Evolutionary conservation across 768 basidiomycete genomes (phyloP), one percentile per base, ranked within the genome.

Genomic region (Russula olivacea): DNA sequence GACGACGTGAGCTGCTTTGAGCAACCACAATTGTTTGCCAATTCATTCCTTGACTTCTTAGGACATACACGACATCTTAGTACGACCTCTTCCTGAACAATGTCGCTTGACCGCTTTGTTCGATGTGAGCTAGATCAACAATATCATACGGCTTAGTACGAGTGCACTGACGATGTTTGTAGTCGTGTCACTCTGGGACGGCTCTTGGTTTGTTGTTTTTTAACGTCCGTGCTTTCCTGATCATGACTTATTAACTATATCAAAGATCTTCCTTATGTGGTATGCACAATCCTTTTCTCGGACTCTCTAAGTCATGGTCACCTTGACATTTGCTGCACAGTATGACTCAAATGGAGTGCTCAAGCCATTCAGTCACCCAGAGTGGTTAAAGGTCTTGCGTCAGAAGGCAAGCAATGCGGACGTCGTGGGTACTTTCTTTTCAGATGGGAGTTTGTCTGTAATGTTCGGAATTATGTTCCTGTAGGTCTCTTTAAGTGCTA

Each of bases 61-160:
- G 60, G 1, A 1, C 0, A 61, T 61, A 0, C 25, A 61, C n/a
- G 15, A 32, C 6, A 30, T 61, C 4, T 21, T 61, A 28, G 60
- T 61, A 25, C 14, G 21, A 12, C n/a, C 34, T 28, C 60, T 61
- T 49, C 54, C 45, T 3, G 10, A 0, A 5, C 12, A 14, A 12
- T 61, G 60, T 55, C 60, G 60, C 19, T 14, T 61, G 34, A 55
- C 54, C 17, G 60, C 54, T 4, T 4, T 61, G 15, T 48, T 61
- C 14, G 60, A 61, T 3, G 60, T 61, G 28, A 49, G 60, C 45
- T 23, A 25, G 36, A 12, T 55, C 15, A 2, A 23, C 34, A 10
- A 45, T 25, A 15, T 36, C 4, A 19, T 19, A 8, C 14, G 14
- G 9, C 25, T 1, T 5, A 12, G n/a, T 36, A 14, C 6, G 19